Evolutionary conservation across 2,329 filamentous ascomycete genomes (phyloP).

Genomic region (Xylariaceae sp.): DNA sequence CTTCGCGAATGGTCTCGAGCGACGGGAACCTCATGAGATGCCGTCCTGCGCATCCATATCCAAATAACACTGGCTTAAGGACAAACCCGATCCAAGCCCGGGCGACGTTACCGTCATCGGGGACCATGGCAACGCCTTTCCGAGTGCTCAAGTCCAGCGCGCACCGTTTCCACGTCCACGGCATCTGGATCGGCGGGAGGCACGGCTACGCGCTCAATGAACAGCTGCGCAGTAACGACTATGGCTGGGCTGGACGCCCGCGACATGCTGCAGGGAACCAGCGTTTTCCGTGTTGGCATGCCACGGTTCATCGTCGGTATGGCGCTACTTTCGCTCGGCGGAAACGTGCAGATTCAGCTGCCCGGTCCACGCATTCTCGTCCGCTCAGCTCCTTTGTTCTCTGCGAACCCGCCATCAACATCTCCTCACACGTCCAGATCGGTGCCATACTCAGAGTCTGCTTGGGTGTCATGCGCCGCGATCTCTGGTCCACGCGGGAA

Average conservation of each 20-base stretch:
- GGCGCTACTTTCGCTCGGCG: constrained; percentile 80
- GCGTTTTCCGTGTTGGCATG: constrained; percentile 71
- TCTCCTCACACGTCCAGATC: constrained; percentile 37
- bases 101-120: constrained; percentile 79
- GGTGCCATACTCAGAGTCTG: constrained; percentile 36
- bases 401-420: constrained; percentile 72
- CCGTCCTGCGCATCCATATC: constrained; percentile 65
- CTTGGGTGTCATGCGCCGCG: constrained; percentile 65
- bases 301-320: constrained; percentile 75
- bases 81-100: constrained; percentile 60
- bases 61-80: constrained; percentile 78
- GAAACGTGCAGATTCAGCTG: constrained; percentile 63
- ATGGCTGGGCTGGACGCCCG: constrained; percentile 79
- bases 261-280: constrained; percentile 77
- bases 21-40: constrained; percentile 66
- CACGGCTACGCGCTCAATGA: constrained; percentile 73
- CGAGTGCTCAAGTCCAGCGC: constrained; percentile 54
- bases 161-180: constrained; percentile 65
- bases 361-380: constrained; percentile 68
- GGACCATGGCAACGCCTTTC: constrained; percentile 83
- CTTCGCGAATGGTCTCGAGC: constrained; percentile 75
- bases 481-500: constrained; percentile 72
- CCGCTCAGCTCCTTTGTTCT: constrained; percentile 69
- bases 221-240: constrained; percentile 71
- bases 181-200: constrained; percentile 85